Conservation (phyloP, 1,284 basidiomycete genomes). For the Kwoniella shivajii region DNA sequence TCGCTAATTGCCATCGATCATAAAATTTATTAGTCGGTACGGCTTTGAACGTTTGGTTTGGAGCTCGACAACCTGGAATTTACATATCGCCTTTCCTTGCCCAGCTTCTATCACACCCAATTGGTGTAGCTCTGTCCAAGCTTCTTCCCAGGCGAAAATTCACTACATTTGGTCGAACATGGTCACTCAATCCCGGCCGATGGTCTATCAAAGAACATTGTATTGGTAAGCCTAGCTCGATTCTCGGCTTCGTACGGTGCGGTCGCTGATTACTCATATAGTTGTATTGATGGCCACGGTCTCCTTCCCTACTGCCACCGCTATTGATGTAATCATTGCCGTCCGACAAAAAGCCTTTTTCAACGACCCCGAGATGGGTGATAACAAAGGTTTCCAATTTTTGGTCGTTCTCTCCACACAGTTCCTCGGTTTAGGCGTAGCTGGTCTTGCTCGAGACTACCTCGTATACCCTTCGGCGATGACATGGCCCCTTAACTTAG, state of each 20-base stretch:
- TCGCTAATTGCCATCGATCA: too few species aligned
- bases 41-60: conserved; percentile 19
- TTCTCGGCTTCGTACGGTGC: too few species aligned
- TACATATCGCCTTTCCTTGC: conserved; percentile 19
- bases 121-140: conserved; percentile 7
- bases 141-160: conserved; percentile 18
- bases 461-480: conserved; percentile 35
- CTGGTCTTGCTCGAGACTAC: conserved; percentile 37
- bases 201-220: conserved; percentile 34
- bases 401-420: conserved; percentile 61
- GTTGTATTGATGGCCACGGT: conserved; percentile 49
- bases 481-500: conserved; percentile 67
- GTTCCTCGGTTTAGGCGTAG: conserved; percentile 59
- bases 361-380: conserved; percentile 40
- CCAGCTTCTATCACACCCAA: conserved; percentile 15
- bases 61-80: conserved; percentile 19
- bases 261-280: too few species aligned
- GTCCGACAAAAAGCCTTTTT: conserved; percentile 64
- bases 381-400: conserved; percentile 39
- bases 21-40: too few species aligned
- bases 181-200: conserved; percentile 30
- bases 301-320: conserved; percentile 64
- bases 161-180: conserved; percentile 9
- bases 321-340: conserved; percentile 64
- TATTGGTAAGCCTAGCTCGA: neutral